Evolutionary conservation across 306 rosid species (phyloP), one percentile per base, ranked within the genome.

Genomic region (Medicago lupulina): DNA sequence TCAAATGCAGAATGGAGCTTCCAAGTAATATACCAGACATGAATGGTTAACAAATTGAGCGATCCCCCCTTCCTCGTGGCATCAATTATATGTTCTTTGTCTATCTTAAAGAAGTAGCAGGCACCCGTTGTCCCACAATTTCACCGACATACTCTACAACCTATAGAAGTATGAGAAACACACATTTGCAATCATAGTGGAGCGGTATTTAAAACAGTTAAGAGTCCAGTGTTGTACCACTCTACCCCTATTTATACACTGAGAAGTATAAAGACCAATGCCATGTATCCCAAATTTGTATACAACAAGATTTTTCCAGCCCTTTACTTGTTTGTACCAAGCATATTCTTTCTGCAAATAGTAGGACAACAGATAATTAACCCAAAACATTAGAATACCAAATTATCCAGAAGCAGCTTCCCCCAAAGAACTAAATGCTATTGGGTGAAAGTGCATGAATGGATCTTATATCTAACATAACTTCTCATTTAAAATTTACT

Each of bases 21-120:
- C 1, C 25, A 49, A 46, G 34, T 13, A 80, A 76, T 67, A 73
- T 87, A 90, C 96, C 96, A 83, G 83, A 85, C 96, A 90, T 15
- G 96, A 90, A 74, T 90, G 96, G 54, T 90, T 90, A 40, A 90
- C 92, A 80, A 88, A 90, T 78, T 92, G 96, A 57, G 90, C 92
- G 64, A 90, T 86, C 46, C 96, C 96, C 92, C 96, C 78, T 86
- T 88, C 85, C 85, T 61, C 6, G 96, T 90, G 71, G 96, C 96
- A 81, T 90, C 96, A 75, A 90, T 86, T 67, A 90, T 85, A 73
- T 90, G 87, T 58, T 88, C 96, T 77, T 79, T 85, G 81, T 90
- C 90, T 74, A 90, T 88, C 82, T 84, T 83, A 86, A 90, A 90
- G 79, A 90, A 90, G 83, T 90, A 90, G 89, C 96, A 90, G 9